These are phyloP conservation scores for Talaromyces sp. DNA, from an alignment of 2,329 filamentous ascomycete species.

Conservation along the genomic window DNA sequence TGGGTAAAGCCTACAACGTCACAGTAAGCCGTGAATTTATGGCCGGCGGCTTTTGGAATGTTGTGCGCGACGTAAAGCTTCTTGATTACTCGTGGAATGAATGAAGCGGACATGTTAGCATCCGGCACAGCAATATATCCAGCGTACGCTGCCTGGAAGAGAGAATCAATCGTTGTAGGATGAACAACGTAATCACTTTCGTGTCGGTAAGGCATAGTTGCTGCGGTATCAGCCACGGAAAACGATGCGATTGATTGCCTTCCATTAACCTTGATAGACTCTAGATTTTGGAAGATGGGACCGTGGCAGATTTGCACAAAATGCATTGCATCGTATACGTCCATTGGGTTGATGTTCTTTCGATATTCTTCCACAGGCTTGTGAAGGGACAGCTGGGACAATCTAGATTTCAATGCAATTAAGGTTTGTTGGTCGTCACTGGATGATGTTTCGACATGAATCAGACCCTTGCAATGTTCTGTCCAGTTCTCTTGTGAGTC, in stretches of 20 bases:
- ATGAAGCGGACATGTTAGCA: not conserved
- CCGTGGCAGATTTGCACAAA: not conserved
- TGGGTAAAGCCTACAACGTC: not conserved
- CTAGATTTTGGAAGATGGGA: not conserved
- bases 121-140: not conserved
- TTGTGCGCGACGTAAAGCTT: not conserved
- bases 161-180: constrained; percentile 8
- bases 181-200: not conserved
- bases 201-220: not conserved
- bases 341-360: not conserved
- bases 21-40: not conserved
- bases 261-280: not conserved
- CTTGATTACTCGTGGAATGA: not conserved
- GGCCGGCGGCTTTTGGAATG: not conserved
- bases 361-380: not conserved
- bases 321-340: not conserved
- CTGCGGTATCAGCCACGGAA: not conserved
- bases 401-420: not conserved
- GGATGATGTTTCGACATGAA: not conserved
- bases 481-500: not conserved
- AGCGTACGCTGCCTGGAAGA: not conserved
- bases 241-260: not conserved
- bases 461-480: not conserved
- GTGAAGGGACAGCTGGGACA: not conserved
- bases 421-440: not conserved